phyloP scores from a whole-genome alignment of 1,139 yeast genomes.

The Hansenula lynferdii region DNA sequence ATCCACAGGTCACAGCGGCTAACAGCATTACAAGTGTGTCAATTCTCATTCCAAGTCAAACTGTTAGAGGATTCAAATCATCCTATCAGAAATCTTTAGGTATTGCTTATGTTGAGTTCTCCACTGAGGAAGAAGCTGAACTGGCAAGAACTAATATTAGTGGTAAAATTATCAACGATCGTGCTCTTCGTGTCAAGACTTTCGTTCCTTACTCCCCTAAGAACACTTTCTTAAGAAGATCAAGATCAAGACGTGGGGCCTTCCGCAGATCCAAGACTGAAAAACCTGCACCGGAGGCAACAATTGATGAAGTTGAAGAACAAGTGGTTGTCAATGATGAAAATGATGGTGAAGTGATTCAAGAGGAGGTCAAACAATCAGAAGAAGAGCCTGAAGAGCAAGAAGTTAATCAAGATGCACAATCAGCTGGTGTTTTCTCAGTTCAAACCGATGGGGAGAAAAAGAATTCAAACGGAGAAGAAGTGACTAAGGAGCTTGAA shows the following conservation, averaged over 20 bases:
- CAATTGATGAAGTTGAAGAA: constrained; percentile 32
- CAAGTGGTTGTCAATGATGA: constrained; percentile 27
- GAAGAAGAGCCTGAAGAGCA: too few relatives aligned
- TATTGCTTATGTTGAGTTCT: constrained; percentile 61
- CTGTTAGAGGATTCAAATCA: constrained; percentile 40
- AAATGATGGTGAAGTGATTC: neutral
- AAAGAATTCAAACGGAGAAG: constrained; percentile 10
- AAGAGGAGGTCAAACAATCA: neutral
- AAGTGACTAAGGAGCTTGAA: constrained; percentile 5
- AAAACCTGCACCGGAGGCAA: neutral
- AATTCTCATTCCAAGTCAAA: constrained; percentile 50
- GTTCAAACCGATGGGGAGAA: constrained; percentile 32
- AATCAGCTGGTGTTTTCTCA: neutral
- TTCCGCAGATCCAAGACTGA: constrained; percentile 15
- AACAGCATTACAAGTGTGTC: constrained; percentile 28
- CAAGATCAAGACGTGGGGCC: constrained; percentile 41
- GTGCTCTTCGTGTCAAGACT: constrained; percentile 33
- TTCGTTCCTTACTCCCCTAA: constrained; percentile 38
- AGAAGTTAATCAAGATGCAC: neutral
- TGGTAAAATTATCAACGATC: constrained; percentile 35
- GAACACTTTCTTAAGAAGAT: constrained; percentile 36
- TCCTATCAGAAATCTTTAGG: constrained; percentile 49
- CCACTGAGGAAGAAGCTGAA: constrained; percentile 41
- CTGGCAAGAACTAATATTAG: constrained; percentile 39
- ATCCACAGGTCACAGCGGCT: constrained; percentile 11